Percentiles rank a stretch among this genome's conserved stretches.
These are phyloP conservation scores for Aquilaria malaccensis DNA, from an alignment of 345 rosid species.

Conservation along the genomic window DNA sequence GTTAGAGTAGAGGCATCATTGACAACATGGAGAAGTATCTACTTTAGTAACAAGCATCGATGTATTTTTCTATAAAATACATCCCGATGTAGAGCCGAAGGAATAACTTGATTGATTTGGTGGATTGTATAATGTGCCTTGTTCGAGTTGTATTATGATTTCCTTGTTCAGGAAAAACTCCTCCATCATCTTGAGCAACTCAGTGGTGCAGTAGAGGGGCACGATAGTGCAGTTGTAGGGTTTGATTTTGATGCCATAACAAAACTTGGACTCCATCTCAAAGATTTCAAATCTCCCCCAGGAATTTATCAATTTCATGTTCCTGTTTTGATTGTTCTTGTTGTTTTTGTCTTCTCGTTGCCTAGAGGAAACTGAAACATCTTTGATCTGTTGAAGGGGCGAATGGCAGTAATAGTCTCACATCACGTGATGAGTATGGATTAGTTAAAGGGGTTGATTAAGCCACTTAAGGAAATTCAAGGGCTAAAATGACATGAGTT, in stretches of 20 bases:
- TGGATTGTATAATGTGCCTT: constrained; percentile 77
- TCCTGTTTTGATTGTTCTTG: constrained; percentile 11
- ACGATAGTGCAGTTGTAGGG: constrained; percentile 50
- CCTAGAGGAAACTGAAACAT: constrained; percentile 66
- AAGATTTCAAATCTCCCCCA: constrained; percentile 89
- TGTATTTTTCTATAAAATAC: too few relatives aligned
- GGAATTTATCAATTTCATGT: constrained; percentile 36
- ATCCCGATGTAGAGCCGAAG: too few relatives aligned
- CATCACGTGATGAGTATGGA: too few relatives aligned
- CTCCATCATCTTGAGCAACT: constrained; percentile 82
- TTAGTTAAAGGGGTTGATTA: too few relatives aligned
- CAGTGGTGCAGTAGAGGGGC: constrained; percentile 86
- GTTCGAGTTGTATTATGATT: constrained; percentile 75
- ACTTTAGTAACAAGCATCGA: too few relatives aligned
- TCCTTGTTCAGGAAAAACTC: constrained; percentile 73
- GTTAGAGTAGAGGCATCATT: too few relatives aligned
- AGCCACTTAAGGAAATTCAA: too few relatives aligned
- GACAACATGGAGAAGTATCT: too few relatives aligned
- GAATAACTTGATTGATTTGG: constrained; percentile 76
- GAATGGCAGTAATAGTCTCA: too few relatives aligned
- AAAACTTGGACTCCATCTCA: constrained; percentile 63
- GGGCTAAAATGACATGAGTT: too few relatives aligned
- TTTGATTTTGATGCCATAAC: constrained; percentile 85
- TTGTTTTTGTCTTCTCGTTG: constrained; percentile 7
- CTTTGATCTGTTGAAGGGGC: background rate